Evolutionary conservation across 805 yeast species (phyloP), one percentile per base, ranked within the genome.

Genomic region (Lachancea quebecensis): DNA sequence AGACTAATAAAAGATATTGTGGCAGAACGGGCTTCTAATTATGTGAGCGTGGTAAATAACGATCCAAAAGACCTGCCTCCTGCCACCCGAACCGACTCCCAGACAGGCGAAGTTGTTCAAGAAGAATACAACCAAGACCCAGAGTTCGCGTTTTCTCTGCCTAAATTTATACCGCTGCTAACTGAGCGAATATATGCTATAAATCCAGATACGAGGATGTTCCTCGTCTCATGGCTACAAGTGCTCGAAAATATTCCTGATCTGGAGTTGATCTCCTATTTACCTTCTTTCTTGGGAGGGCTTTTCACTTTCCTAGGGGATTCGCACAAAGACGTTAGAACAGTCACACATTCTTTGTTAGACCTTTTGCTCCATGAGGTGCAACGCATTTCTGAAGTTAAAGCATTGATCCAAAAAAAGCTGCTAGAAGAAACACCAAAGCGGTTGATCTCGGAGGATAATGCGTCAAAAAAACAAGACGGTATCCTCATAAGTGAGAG

Each of bases 211-310:
- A 89, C 97, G 0, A 75, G 96, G 52, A 83, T 88, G 68, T 93
- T 93, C 57, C 69, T 93, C 46, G 91, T 93, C 10, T 86, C 95
- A 42, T 93, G 99, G 99, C 74, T 93, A 39, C 84, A 88, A 51
- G 75, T 93, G n/a, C 71, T 93, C 40, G 93, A 91, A 64, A 88
- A 93, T 10, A 87, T 90, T 7, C 98, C 99, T 0, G 95, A 91
- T 43, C 70, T 91, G 44, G 96, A 91, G 55, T 69, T 93, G 47
- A 79, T 93, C 15, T 77, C 95, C 0, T 93, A 85, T 59, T 69
- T 93, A 39, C 96, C 99, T 1, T 85, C 90, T 33, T 88, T 93
- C 60, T 70, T 93, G 34, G 93, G 89, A 40, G 96, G 66, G 2
- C 68, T 91, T 49, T 70, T 91, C 38, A 75, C 81, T 15, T 91